Conservation (phyloP, 1,139 yeast species). For the Yamadazyma dushanensis region DNA sequence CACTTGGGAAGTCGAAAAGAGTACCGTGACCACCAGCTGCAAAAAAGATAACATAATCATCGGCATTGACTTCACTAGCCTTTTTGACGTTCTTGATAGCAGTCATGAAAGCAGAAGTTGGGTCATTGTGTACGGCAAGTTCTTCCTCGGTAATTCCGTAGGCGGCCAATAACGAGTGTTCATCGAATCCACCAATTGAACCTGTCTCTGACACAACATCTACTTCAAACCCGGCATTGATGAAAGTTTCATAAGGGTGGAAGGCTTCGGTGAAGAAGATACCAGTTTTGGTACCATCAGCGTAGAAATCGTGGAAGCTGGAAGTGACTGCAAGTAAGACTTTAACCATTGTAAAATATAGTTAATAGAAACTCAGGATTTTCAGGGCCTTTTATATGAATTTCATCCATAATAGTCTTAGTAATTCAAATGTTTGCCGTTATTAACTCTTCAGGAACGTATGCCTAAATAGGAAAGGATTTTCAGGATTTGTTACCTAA, state of each 20-base stretch:
- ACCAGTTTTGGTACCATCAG: conserved; percentile 58
- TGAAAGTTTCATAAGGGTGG: conserved; percentile 54
- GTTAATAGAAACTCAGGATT: too few relatives aligned
- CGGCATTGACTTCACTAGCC: conserved; percentile 44
- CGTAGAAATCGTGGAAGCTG: conserved; percentile 50
- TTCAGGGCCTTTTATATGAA: too few relatives aligned
- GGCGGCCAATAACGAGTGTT: conserved; percentile 43
- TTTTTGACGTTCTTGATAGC: conserved; percentile 37
- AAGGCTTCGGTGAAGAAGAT: conserved; percentile 55
- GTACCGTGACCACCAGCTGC: conserved; percentile 70
- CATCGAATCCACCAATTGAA: conserved; percentile 55
- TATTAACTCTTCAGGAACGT: too few relatives aligned
- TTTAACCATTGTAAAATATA: conserved; percentile 27
- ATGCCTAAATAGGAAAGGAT: too few relatives aligned
- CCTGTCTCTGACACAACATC: conserved; percentile 61
- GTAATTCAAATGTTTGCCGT: not conserved
- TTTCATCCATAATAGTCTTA: too few relatives aligned
- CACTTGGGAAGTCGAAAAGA: conserved; percentile 55
- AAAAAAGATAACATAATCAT: conserved; percentile 52
- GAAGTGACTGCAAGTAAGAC: conserved; percentile 55
- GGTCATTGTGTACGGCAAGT: conserved; percentile 37
- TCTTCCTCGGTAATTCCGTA: conserved; percentile 37
- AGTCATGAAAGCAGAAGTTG: conserved; percentile 36
- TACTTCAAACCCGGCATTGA: conserved; percentile 49
- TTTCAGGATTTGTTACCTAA: too few relatives aligned